Evolutionary conservation across 352 stramenopile species (phyloP).

Genomic region (Phytophthora rubi): DNA sequence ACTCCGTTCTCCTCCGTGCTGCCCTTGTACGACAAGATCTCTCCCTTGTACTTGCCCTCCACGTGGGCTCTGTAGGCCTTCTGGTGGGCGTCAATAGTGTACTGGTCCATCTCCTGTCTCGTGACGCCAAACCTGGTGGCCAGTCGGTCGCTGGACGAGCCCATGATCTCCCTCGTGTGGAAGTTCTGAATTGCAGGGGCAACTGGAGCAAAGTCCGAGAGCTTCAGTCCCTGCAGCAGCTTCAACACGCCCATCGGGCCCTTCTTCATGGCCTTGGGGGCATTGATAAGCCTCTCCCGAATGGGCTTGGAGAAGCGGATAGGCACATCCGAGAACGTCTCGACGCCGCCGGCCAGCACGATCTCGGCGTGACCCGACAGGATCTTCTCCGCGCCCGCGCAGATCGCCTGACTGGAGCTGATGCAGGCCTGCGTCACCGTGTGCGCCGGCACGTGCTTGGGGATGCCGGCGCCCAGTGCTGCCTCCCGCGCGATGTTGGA

Average conservation of each 20-base stretch:
- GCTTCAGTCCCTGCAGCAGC: conserved; percentile 95
- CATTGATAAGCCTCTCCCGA: conserved; percentile 83
- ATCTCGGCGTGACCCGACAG: conserved; percentile 94
- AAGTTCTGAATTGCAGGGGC: conserved; percentile 99
- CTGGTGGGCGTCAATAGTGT: conserved; percentile 94
- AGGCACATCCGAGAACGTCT: conserved; percentile 98
- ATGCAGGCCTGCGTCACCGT: conserved; percentile 98
- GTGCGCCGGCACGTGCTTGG: conserved; percentile 93
- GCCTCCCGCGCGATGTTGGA: conserved; percentile 98
- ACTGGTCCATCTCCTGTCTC: conserved; percentile 96
- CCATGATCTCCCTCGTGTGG: conserved; percentile 99
- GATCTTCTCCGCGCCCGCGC: conserved; percentile 95
- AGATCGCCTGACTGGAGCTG: conserved; percentile 96
- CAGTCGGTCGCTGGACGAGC: conserved; percentile 96
- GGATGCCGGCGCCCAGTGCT: conserved; percentile 96
- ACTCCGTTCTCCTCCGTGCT: conserved; percentile 97
- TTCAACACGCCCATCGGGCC: conserved; percentile 89
- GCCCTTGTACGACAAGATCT: conserved; percentile 96
- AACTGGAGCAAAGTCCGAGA: conserved; percentile 91
- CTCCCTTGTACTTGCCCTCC: conserved; percentile 93
- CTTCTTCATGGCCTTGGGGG: conserved; percentile 96
- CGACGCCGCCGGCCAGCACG: conserved; percentile 95
- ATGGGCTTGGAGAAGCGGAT: conserved; percentile 95
- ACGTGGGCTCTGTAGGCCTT: conserved; percentile 95
- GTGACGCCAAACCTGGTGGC: conserved; percentile 95